These are phyloP conservation scores for Xylaria sp. DNA, from an alignment of 495 filamentous ascomycete genomes.

Conservation along the genomic window DNA sequence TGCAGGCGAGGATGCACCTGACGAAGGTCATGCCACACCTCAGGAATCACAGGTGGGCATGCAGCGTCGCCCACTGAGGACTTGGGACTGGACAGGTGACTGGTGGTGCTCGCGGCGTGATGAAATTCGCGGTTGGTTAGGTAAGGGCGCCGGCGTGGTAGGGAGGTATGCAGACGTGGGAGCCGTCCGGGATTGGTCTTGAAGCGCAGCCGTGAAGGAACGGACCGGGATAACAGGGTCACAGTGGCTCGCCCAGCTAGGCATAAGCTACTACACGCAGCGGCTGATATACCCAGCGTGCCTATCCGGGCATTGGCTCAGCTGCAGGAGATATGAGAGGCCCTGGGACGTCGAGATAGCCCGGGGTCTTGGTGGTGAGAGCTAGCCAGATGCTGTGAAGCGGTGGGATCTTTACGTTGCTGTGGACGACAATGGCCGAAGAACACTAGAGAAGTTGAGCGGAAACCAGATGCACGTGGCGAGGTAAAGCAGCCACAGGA, in stretches of 20 bases:
- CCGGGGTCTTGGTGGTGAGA: slow-evolving; percentile 7
- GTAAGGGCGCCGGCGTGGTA: slow-evolving; percentile 16
- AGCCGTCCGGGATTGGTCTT: slow-evolving; percentile 13
- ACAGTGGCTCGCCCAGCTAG: background rate
- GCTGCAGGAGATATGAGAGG: slow-evolving; percentile 16
- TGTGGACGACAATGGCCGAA: background rate
- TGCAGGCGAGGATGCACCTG: slow-evolving; percentile 18
- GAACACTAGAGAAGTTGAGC: background rate
- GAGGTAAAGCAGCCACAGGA: background rate
- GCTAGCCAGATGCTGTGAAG: background rate
- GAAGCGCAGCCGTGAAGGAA: slow-evolving; percentile 7
- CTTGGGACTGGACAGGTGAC: slow-evolving; percentile 1
- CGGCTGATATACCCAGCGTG: slow-evolving; percentile 5
- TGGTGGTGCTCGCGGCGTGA: slow-evolving; percentile 8
- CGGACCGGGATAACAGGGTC: background rate
- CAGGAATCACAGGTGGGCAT: slow-evolving; percentile 7
- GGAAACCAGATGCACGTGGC: background rate
- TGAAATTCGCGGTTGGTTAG: background rate
- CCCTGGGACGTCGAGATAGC: slow-evolving; percentile 7
- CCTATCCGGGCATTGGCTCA: background rate
- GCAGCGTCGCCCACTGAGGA: slow-evolving; percentile 6
- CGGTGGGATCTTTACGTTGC: background rate
- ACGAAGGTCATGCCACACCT: slow-evolving; percentile 19
- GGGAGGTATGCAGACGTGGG: slow-evolving; percentile 15
- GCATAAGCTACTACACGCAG: slow-evolving; percentile 6